Conservation (phyloP, 2,329 filamentous ascomycete genomes). For the Colletotrichum trifolii region DNA sequence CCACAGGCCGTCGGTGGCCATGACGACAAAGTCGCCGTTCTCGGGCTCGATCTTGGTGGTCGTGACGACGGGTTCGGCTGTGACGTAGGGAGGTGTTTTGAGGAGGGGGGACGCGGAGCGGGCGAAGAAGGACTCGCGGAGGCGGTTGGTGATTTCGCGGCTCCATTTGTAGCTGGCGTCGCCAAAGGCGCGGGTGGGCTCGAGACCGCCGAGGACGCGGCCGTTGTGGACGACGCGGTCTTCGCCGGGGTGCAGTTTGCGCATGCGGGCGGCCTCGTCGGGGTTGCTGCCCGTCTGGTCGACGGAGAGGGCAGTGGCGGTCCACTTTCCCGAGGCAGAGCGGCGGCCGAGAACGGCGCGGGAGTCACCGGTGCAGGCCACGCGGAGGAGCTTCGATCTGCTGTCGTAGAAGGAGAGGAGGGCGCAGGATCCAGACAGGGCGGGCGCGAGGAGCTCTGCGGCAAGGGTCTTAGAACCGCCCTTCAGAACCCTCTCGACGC, state of each 20-base stretch:
- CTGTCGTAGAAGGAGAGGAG: conserved; percentile 97
- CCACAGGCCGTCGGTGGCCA: conserved; percentile 97
- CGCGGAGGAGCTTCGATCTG: conserved; percentile 84
- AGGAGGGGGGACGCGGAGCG: conserved; percentile 80
- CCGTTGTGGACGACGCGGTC: conserved; percentile 88
- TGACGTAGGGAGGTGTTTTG: conserved; percentile 95
- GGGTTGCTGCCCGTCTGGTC: conserved; percentile 94
- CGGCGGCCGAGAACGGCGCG: conserved; percentile 90
- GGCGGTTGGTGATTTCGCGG: conserved; percentile 81
- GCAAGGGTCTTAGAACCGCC: conserved; percentile 90
- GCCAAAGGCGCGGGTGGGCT: conserved; percentile 94
- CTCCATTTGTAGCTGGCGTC: conserved; percentile 98
- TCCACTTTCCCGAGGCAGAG: conserved; percentile 86
- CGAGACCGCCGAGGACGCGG: conserved; percentile 89
- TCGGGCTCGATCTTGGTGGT: conserved; percentile 91
- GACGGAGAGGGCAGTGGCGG: conserved; percentile 86
- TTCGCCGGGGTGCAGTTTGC: conserved; percentile 88
- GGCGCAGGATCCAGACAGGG: conserved; percentile 95
- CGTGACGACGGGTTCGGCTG: conserved; percentile 93
- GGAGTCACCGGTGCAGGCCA: conserved; percentile 97
- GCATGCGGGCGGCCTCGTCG: conserved; percentile 84
- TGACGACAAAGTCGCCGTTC: conserved; percentile 92
- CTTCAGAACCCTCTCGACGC: conserved; percentile 90
- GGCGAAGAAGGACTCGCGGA: conserved; percentile 89
- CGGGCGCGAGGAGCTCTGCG: conserved; percentile 90